Base-by-base conservation (phyloP, 129 eudicot species). In the Flaveria bidentis region DNA sequence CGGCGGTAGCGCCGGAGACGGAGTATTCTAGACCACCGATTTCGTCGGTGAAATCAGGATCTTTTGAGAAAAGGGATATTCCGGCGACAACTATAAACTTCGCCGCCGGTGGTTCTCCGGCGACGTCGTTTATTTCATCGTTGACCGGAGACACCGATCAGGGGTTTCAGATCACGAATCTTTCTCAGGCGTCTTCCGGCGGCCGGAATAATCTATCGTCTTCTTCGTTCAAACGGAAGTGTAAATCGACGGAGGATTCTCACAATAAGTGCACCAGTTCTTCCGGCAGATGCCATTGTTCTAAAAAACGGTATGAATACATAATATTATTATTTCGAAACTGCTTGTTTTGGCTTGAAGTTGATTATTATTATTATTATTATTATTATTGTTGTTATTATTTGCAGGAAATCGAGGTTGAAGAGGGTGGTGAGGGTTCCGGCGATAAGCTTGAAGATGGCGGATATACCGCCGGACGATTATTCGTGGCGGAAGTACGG, bases 401-500 rank as follows among this genome's bases (percentile, higher is more conserved):
- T 10, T 50, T 45, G 51, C 41, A 92, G 97, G 83, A 94, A 94
- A 81, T 87, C 99, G 23, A 91, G 89, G 79, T 51, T 87, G 85
- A 91, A 89, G 80, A 91, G 86, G 22, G 89, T 89, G 6, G 89
- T 91, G 15, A 87, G 96, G 82, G 90, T 95, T 1, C 93, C 99
- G 17, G 99, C 99, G 16, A 91, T 95, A 45, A 91, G 99, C 76
- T 20, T 85, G 84, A 95, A 91, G 77, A 91, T 89, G 96, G 92
- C 99, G 16, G 97, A 95, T 76, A 95, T 95, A 76, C 96, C 99
- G 47, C 93, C 99, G 17, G 99, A 95, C 57, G 99, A 95, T 84
- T 95, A 80, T 73, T 91, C 99, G 0, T 95, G 99, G 99, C 91
- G 99, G 69, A 95, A 95, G 46, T 95, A 95, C 53, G 99, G 99